Evolutionary conservation across 345 rosid genomes (phyloP), one percentile per base, ranked within the genome.

Genomic region (Eucalyptus sp.): DNA sequence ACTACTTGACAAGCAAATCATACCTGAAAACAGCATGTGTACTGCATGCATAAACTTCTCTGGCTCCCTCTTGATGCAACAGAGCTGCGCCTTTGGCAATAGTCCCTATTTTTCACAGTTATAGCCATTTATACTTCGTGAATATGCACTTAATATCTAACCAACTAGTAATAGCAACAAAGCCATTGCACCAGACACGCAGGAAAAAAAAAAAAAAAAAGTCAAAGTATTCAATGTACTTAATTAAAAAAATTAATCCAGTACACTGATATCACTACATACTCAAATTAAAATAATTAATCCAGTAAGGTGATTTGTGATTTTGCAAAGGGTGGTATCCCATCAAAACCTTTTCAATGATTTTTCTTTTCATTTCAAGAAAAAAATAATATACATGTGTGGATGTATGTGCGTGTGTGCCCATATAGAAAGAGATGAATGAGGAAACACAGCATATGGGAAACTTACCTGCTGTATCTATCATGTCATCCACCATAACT

Each of bases 1-100:
- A 37, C 84, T 13, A 60, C 44, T 48, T 60, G 81, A 43, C 81
- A 62, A 50, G 44, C 13, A 54, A 90, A 90, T 89, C 80, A 56
- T 92, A 96, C 99, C 99, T 96, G 89, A 97, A 97, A 88, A 97
- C 99, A 87, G 99, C 99, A 92, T 97, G 99, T 33, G 99, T 97
- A 89, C 90, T 93, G 90, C 99, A 97, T 25, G 99, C 99, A 88
- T 96, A 96, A 51, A 97, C 99, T 94, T 96, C 99, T 89, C 98
- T 96, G 49, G 99, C 99, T 27, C 99, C 99, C 92, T 96, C 99
- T 92, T 97, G 98, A 92, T 97, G 99, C 87, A 97, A 94, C 76
- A 97, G 91, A 91, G 97, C 99, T 80, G 99, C 99, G 91, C 99
- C 98, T 94, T 97, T 97, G 90, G 95, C 89, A 90, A 96, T 97